Evolutionary conservation across 176 grass and related monocot genomes (phyloP).

Genomic region (Lolium multiflorum): DNA sequence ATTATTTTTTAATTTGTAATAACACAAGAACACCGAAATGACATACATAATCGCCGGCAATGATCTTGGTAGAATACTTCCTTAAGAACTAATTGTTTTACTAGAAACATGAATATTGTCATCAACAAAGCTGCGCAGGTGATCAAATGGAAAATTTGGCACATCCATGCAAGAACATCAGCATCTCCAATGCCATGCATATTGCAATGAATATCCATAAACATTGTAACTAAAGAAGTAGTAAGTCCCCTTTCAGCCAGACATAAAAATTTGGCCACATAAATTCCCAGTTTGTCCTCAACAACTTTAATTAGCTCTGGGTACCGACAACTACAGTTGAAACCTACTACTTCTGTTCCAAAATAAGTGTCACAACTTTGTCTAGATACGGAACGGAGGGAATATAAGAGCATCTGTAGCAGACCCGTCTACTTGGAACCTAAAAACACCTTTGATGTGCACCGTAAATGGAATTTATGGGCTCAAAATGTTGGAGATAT

Average conservation of each 20-base stretch:
- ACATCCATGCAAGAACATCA: slow-evolving; percentile 13
- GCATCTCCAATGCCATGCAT: neutral
- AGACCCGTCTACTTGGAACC: no score
- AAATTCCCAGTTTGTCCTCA: neutral
- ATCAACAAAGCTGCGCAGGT: neutral
- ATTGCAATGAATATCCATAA: neutral
- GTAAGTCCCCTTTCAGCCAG: neutral
- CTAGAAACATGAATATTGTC: neutral
- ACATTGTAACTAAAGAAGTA: neutral
- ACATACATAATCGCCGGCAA: neutral
- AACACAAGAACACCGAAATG: neutral
- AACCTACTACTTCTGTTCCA: neutral
- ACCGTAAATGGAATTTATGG: no score
- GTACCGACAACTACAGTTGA: neutral
- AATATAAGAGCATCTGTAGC: no score
- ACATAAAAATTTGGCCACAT: neutral
- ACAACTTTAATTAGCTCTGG: neutral
- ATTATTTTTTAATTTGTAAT: neutral
- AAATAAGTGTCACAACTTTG: no score
- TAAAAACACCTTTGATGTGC: no score
- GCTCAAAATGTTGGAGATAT: no score
- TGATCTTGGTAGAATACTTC: neutral
- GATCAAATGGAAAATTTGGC: neutral
- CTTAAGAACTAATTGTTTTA: neutral
- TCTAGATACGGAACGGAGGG: no score